Base-by-base conservation (phyloP, 257 asterid species). In the Echium plantagineum region DNA sequence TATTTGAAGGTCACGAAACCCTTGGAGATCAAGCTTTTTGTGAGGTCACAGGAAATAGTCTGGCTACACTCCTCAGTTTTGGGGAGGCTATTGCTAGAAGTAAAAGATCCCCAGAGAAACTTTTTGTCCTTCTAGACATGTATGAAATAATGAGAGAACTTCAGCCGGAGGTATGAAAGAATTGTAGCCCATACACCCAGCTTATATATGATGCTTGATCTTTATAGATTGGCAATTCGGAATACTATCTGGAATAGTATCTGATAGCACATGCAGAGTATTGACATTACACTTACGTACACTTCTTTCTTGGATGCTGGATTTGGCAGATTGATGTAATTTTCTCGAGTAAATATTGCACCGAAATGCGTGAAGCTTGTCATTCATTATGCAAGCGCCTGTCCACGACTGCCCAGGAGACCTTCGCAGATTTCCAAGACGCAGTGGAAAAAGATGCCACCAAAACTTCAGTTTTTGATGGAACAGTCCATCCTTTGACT, bases 401-500 rank as follows among this genome's bases (percentile, higher is more conserved):
- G 61, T 95, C 96, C 61, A 91, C 81, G 85, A 85, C 98, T 4
- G 85, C 98, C 58, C 96, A 83, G 59, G 96, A 91, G 72, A 91
- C 95, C 18, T 85, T 91, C 60, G 94, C 72, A n/a, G 95, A 91
- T 79, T 91, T 91, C 67, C 93, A 88, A 74, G 98, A 91, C 71
- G 98, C 94, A 58, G 98, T 91, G 64, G 98, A 91, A 63, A 91
- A 91, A 70, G 98, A 91, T 66, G 83, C 90, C 65, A 85, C 98
- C 18, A 91, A 91, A 74, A 88, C 97, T 54, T 83, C 98, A 53
- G 94, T 89, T 79, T 88, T 88, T 48, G 98, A 91, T 79, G 98
- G 98, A 76, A 89, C 98, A 46, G 98, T 91, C 70, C 98, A 91
- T 72, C 98, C 98, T 31, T 68, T 91, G 63, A 91, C 98, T 42